Evolutionary conservation across 495 filamentous ascomycete genomes (phyloP).

Genomic region (Platismatia glauca): DNA sequence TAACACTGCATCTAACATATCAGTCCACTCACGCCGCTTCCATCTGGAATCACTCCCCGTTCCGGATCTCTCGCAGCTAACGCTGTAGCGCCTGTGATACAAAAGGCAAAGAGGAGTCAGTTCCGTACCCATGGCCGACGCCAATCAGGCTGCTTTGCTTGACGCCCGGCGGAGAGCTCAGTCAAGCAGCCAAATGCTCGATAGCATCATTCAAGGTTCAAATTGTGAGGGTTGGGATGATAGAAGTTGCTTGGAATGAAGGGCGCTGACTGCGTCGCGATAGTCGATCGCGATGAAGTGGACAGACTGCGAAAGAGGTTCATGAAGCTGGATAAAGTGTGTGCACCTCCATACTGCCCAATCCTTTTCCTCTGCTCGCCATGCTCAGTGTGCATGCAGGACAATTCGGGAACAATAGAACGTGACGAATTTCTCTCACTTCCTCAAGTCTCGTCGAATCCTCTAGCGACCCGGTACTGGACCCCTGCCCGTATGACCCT

Average conservation of each 20-base stretch:
- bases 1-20: too few relatives aligned
- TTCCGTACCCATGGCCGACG: conserved; percentile 11
- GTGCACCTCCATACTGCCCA: conserved; percentile 11
- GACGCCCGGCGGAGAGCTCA: conserved; percentile 55
- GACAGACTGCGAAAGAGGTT: conserved; percentile 92
- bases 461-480: conserved; percentile 76
- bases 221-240: conserved; percentile 60
- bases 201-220: conserved; percentile 89
- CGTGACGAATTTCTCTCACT: conserved; percentile 97
- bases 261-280: conserved; percentile 10
- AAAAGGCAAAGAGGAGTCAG: conserved; percentile 12
- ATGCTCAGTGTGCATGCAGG: conserved; percentile 41
- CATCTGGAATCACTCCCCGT: not conserved
- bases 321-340: conserved; percentile 97
- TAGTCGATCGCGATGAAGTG: conserved; percentile 95
- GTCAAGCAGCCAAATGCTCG: conserved; percentile 72
- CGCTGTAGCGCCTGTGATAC: conserved; percentile 3
- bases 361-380: not conserved
- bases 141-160: conserved; percentile 38
- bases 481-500: not conserved
- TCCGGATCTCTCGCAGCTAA: not conserved
- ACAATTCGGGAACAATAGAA: conserved; percentile 95
- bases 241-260: not conserved
- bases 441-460: conserved; percentile 96
- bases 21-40: not conserved